Evolutionary conservation across 2,329 filamentous ascomycete genomes (phyloP).

Genomic region (Dendryphion nanum): DNA sequence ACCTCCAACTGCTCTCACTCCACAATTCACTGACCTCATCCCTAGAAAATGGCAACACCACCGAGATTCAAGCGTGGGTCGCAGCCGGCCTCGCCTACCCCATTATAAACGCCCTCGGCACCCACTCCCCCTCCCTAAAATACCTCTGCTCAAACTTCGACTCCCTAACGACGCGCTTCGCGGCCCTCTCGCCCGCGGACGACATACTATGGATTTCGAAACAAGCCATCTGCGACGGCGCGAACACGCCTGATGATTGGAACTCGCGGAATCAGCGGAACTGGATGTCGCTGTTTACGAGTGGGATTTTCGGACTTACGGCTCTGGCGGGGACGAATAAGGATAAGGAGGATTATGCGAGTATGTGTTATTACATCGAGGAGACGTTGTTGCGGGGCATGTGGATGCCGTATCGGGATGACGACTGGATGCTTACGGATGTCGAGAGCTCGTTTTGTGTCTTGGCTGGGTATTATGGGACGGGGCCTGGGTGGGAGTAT

Average conservation of each 20-base stretch:
- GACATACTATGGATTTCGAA: too few species aligned
- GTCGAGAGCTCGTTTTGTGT: background rate
- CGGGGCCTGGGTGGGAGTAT: background rate
- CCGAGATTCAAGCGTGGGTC: background rate
- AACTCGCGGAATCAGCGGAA: too few species aligned
- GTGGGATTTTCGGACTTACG: too few species aligned
- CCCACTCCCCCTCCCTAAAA: background rate
- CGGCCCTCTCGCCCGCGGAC: too few species aligned
- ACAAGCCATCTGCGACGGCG: too few species aligned
- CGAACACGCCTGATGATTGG: too few species aligned
- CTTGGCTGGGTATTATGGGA: background rate
- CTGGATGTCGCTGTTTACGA: too few species aligned
- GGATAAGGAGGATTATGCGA: too few species aligned
- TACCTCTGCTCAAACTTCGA: constrained; percentile 1
- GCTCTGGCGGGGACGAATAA: too few species aligned
- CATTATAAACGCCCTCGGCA: background rate
- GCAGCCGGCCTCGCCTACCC: background rate
- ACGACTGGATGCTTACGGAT: background rate
- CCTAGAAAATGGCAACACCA: too few species aligned
- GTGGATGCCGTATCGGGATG: background rate
- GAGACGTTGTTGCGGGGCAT: background rate
- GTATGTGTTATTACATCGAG: background rate
- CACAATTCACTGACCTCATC: too few species aligned
- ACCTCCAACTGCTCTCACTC: too few species aligned
- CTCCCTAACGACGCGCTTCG: background rate